phyloP scores from a whole-genome alignment of 139 green algal genomes.

The Asterochloris erici region DNA sequence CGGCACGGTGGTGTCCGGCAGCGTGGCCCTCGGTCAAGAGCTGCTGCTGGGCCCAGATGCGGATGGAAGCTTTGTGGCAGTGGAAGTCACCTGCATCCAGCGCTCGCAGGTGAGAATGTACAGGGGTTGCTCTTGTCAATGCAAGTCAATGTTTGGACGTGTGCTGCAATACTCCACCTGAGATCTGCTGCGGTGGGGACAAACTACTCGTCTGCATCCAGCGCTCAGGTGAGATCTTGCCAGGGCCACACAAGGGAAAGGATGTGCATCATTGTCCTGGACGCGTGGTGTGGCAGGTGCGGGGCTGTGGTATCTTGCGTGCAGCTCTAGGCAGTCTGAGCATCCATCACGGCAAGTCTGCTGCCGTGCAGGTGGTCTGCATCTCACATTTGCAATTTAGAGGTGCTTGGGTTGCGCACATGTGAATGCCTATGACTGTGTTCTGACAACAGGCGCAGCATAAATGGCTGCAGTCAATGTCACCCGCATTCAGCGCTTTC shows the following conservation, averaged over 20 bases:
- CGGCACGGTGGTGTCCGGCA: slow-evolving; percentile 63
- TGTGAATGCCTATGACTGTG: too few species aligned
- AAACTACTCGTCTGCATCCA: neutral
- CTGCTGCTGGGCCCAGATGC: slow-evolving; percentile 66
- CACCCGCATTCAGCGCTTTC: slow-evolving; percentile 63
- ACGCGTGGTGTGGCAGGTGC: too few species aligned
- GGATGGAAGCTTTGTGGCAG: slow-evolving; percentile 50
- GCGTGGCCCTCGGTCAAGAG: slow-evolving; percentile 48
- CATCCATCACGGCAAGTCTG: too few species aligned
- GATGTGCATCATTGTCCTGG: too few species aligned
- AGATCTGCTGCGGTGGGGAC: neutral
- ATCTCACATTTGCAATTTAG: too few species aligned
- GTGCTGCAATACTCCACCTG: neutral
- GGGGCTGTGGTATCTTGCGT: too few species aligned
- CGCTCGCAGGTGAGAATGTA: slow-evolving; percentile 41
- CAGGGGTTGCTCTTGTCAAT: neutral
- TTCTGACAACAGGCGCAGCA: slow-evolving; percentile 37
- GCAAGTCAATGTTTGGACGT: neutral
- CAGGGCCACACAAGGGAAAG: neutral
- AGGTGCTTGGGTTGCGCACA: too few species aligned
- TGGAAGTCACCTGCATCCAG: slow-evolving; percentile 65
- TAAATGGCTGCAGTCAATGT: slow-evolving; percentile 56
- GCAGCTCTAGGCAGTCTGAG: too few species aligned
- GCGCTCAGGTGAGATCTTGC: neutral
- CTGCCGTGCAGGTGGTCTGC: too few species aligned